Evolutionary conservation across 106 monocot species (phyloP), one percentile per base, ranked within the genome.

Genomic region (Platanthera guangdongensis): DNA sequence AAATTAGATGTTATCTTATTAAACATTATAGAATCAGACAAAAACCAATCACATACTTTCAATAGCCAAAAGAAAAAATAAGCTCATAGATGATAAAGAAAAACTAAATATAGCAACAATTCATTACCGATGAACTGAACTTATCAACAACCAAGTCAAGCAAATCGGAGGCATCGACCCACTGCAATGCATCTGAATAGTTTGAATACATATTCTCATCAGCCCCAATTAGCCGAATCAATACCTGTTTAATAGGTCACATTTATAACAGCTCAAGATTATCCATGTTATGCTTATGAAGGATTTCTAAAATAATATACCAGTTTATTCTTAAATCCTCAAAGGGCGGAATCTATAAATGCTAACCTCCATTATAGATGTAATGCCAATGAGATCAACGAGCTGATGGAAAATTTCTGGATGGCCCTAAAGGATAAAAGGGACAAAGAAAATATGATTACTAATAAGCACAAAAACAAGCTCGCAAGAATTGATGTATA

Each of bases 71-170:
- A 10, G 14, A 10, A 9, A 10, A 10, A 53, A 10, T 53, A 53
- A 10, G 53, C 53, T 53, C 7, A 53, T 53, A 53, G 14, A 39
- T 39, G 28, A 70, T 7, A 48, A 16, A 25, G 5, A 48, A 25
- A 70, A 25, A 18, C 47, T 70, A 48, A 47, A 70, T 67, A 70
- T n/a, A 6, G 7, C n/a, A 47, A 32, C 12, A 70, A 39, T 10
- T 74, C 89, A 53, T 84, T 84, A 95, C 94, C 55, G 94, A 95
- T 67, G 91, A 91, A 76, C 86, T 89, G 74, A 95, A 89, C 81
- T 91, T 95, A 74, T 95, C 91, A 49, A 89, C 87, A 75, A 95
- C 89, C 91, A 91, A 91, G 75, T 95, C 94, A 73, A 95, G 87
- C 16, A 95, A 78, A 83, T 95, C 57, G 32, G 81, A 84, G 52